Base-by-base conservation (phyloP, 371 early-diverging fungal genomes). In the Mucor piriformis region DNA sequence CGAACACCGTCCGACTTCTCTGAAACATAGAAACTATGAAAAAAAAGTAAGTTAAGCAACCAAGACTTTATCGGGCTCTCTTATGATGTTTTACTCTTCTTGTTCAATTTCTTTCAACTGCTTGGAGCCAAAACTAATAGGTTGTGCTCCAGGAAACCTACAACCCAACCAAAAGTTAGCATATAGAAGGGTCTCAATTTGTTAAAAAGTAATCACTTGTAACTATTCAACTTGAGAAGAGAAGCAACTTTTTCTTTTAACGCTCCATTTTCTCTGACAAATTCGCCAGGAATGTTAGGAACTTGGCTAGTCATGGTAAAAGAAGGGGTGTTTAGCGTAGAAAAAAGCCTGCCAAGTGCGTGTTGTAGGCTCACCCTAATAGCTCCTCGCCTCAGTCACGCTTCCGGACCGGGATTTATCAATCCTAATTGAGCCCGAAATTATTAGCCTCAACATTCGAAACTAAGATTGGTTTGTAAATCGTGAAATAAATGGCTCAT, bases 1-100 rank as follows among this genome's bases (percentile, higher is more conserved):
- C 99, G 88, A 5, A 95, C 85, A 21, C 99, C 99, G 79, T 99
- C 99, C 8, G 96, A 95, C 72, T 99, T 99, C 73, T 99, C 99
- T 68, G 95, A 92, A 13, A 98, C 98, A 76, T 89, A 94, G 71
- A 94, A 99, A 81, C 87, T 86, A 35, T 56, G 15, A 7, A 29
- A 40, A 29, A 37, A 6, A 34, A 27, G 12, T 24, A 20, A 50
- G 21, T 6, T 20, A 10, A 3, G 23, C 7, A 21, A 18, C 6
- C 15, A 51, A 16, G 23, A 37, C 10, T 42, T 23, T 24, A 12
- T n/a, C 18, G 7, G 35, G 35, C 16, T 55, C 71, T 92, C 83
- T 70, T 91, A 18, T 24, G 2, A 20, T 46, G 20, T 54, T 73
- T 63, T 83, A 89, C 86, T 94, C 85, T 76, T 94, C 89, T 27